Percentiles rank a stretch among this genome's conserved stretches.
phyloP scores from a whole-genome alignment of 352 stramenopile species.

The Plasmopara halstedii region DNA sequence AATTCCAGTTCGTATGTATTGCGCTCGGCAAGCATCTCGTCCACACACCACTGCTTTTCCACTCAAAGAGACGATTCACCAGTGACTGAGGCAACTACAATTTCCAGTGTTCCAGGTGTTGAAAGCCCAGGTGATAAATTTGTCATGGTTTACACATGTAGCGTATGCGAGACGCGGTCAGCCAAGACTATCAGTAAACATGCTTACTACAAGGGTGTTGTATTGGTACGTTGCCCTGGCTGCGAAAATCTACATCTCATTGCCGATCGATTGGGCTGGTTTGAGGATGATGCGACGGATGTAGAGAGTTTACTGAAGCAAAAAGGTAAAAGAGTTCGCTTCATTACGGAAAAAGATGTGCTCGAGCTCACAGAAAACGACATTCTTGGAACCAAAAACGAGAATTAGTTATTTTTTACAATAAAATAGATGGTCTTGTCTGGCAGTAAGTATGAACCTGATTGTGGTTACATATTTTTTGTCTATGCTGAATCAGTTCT shows the following conservation, averaged over 20 bases:
- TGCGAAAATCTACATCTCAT: conserved; percentile 99
- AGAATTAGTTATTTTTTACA: conserved; percentile 17
- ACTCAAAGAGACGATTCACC: conserved; percentile 12
- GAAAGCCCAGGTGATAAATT: conserved; percentile 90
- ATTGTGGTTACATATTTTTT: too few relatives aligned
- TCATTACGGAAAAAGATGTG: conserved; percentile 71
- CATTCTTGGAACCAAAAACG: conserved; percentile 36
- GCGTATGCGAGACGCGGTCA: conserved; percentile 94
- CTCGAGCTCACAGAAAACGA: conserved; percentile 78
- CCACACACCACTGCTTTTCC: conserved; percentile 6
- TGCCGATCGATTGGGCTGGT: conserved; percentile 91
- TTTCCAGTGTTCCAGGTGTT: conserved; percentile 39
- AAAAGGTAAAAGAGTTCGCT: conserved; percentile 66
- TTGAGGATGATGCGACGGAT: conserved; percentile 87
- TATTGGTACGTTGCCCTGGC: conserved; percentile 94
- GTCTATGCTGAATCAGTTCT: conserved; percentile 1
- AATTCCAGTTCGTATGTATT: neutral
- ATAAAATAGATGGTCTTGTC: conserved; percentile 4
- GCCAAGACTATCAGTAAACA: conserved; percentile 97
- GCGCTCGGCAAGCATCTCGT: neutral
- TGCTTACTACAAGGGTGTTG: conserved; percentile 96
- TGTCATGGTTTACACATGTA: conserved; percentile 97
- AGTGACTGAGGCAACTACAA: neutral
- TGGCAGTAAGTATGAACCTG: too few relatives aligned
- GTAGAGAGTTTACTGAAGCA: conserved; percentile 77